Evolutionary conservation across 176 grass and related monocot species (phyloP).

Genomic region (Avena atlantica): DNA sequence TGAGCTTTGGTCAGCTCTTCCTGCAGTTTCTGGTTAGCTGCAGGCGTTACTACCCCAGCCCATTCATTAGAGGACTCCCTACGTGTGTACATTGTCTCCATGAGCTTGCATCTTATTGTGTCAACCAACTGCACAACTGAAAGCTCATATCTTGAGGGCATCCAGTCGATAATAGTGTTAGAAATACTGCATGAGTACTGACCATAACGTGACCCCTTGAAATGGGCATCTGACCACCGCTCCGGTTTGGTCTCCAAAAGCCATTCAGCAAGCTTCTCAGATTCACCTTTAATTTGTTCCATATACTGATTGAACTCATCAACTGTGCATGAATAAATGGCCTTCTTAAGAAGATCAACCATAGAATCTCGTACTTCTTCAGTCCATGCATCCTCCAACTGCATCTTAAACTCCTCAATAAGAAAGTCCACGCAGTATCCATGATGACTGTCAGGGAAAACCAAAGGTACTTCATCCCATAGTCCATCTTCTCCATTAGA

Average conservation of each 20-base stretch:
- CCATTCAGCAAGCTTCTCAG: constrained; percentile 87
- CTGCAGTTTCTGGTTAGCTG: constrained; percentile 80
- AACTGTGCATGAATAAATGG: constrained; percentile 74
- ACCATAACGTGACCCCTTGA: constrained; percentile 74
- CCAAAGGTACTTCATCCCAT: constrained; percentile 62
- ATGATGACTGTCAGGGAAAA: constrained; percentile 82
- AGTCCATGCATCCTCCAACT: constrained; percentile 76
- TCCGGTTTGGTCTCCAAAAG: constrained; percentile 87
- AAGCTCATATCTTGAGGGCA: constrained; percentile 75
- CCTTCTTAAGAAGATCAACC: constrained; percentile 76
- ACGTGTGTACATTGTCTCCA: constrained; percentile 94
- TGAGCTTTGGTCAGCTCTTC: constrained; percentile 74
- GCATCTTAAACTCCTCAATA: constrained; percentile 81
- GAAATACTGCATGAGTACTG: constrained; percentile 75
- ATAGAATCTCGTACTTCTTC: constrained; percentile 72
- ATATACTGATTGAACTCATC: constrained; percentile 82
- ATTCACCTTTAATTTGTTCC: constrained; percentile 73
- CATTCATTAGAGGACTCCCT: constrained; percentile 73
- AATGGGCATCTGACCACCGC: constrained; percentile 90
- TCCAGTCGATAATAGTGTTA: constrained; percentile 70
- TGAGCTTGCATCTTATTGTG: constrained; percentile 81
- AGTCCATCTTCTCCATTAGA: constrained; percentile 83
- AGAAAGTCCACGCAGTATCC: constrained; percentile 74
- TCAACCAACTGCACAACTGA: constrained; percentile 92
- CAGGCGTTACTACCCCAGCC: constrained; percentile 64